Evolutionary conservation across 2,329 filamentous ascomycete genomes (phyloP).

Genomic region (Polytolypa hystricis): DNA sequence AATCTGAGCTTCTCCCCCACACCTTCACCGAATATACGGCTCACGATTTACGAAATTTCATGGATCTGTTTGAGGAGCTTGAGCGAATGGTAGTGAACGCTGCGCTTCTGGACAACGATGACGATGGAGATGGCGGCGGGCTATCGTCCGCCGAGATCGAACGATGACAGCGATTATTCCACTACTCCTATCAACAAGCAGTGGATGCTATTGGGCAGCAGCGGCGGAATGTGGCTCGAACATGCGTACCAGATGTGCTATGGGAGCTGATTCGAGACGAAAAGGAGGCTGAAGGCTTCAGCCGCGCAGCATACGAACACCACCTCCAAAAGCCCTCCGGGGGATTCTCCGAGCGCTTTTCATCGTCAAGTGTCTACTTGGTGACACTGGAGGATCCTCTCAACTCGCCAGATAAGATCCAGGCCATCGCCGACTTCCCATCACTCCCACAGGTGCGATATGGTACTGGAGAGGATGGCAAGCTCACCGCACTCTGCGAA

Average conservation of each 20-base stretch:
- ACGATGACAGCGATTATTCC: constrained; percentile 27
- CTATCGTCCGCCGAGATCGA: constrained; percentile 12
- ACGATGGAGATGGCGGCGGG: constrained; percentile 4
- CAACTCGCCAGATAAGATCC: constrained; percentile 12
- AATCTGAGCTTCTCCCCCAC: too few species aligned
- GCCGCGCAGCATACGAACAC: constrained; percentile 32
- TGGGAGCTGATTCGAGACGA: constrained; percentile 22
- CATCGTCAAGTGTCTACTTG: constrained; percentile 12
- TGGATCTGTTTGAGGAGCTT: constrained; percentile 17
- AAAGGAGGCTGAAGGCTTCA: constrained; percentile 25
- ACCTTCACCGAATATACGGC: too few species aligned
- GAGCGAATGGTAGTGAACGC: constrained; percentile 16
- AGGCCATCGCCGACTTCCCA: constrained; percentile 11
- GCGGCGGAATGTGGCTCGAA: constrained; percentile 22
- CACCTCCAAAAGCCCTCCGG: constrained; percentile 1
- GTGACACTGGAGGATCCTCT: constrained; percentile 17
- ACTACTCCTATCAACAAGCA: constrained; percentile 21
- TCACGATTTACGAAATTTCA: too few species aligned
- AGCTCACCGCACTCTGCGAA: constrained; percentile 15
- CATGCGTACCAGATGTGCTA: constrained; percentile 25
- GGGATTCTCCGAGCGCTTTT: background rate
- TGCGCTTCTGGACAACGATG: constrained; percentile 5
- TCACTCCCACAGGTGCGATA: constrained; percentile 8
- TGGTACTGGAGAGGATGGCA: constrained; percentile 12
- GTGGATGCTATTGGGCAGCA: constrained; percentile 22